Conservation (phyloP, 768 basidiomycete species). For the Mycena alexandri region DNA sequence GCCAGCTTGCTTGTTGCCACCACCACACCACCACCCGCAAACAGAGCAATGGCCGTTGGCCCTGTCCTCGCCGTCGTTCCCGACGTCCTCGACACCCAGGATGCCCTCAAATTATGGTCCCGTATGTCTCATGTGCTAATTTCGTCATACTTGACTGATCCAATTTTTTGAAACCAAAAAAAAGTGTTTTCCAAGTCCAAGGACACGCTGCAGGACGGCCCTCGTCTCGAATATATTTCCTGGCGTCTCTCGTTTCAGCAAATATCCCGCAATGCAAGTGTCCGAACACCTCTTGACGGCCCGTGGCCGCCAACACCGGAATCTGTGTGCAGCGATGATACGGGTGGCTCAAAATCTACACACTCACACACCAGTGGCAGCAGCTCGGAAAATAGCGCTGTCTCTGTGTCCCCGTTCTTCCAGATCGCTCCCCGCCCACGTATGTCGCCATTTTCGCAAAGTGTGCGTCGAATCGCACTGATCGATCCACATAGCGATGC, state of each 20-base stretch:
- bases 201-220: conserved; percentile 82
- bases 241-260: conserved; percentile 89
- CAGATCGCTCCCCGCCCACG: conserved; percentile 29
- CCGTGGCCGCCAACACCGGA: conserved; percentile 51
- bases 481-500: conserved; percentile 21
- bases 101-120: conserved; percentile 68
- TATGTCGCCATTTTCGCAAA: conserved; percentile 1
- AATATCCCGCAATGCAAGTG: not conserved
- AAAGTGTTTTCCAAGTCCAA: conserved; percentile 90
- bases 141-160: conserved; percentile 7
- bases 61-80: conserved; percentile 76
- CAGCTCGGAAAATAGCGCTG: not conserved
- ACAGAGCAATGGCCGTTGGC: conserved; percentile 51
- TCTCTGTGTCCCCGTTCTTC: conserved; percentile 11
- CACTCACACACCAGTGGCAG: not conserved
- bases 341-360: conserved; percentile 1
- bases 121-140: conserved; percentile 59
- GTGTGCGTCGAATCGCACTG: not conserved
- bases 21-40: too few species aligned
- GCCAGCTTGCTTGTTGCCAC: not conserved
- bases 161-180: conserved; percentile 22
- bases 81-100: conserved; percentile 76
- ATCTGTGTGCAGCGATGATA: conserved; percentile 24
- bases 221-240: conserved; percentile 86
- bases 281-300: not conserved